A percentile compares a stretch with the other conserved stretches of the same genome.
These are phyloP conservation scores for Euphorbia peplus DNA, from an alignment of 345 rosid species.

Conservation along the genomic window DNA sequence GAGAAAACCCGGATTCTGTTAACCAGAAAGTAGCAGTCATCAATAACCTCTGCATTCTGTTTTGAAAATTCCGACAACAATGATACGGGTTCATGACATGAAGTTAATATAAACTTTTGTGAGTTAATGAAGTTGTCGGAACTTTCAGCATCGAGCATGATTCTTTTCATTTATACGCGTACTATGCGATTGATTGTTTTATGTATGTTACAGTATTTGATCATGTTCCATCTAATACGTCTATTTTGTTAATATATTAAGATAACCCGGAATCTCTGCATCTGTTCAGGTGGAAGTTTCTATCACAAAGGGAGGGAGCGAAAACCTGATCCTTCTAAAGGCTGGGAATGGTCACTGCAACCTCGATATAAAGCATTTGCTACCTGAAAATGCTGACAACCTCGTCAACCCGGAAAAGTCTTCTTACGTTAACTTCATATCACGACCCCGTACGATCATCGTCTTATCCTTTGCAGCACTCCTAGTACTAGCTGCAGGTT, in stretches of 20 bases:
- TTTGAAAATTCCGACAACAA: no score
- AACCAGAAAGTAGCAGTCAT: background rate
- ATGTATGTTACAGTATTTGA: no score
- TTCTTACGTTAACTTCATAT: conserved; percentile 27
- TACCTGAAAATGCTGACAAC: conserved; percentile 33
- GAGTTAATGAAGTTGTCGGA: no score
- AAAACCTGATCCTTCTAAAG: conserved; percentile 38
- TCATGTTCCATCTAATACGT: no score
- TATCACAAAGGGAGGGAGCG: conserved; percentile 32
- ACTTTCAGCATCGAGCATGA: no score
- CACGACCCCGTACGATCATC: conserved; percentile 30
- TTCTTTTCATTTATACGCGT: no score
- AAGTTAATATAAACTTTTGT: no score
- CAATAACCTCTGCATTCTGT: background rate
- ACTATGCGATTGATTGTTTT: no score
- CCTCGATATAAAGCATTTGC: conserved; percentile 56
- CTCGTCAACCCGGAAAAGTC: conserved; percentile 25
- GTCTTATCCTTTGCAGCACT: conserved; percentile 36
- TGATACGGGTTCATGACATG: no score
- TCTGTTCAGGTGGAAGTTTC: conserved; percentile 55
- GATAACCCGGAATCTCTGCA: background rate
- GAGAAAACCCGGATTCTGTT: background rate
- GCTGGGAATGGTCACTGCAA: conserved; percentile 52
- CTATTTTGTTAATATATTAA: no score
- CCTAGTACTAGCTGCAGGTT: conserved; percentile 42